A percentile compares a stretch with the other conserved stretches of the same genome.
Evolutionary conservation across 1,139 yeast species (phyloP).

Genomic region (Blastobotrys aristatus): DNA sequence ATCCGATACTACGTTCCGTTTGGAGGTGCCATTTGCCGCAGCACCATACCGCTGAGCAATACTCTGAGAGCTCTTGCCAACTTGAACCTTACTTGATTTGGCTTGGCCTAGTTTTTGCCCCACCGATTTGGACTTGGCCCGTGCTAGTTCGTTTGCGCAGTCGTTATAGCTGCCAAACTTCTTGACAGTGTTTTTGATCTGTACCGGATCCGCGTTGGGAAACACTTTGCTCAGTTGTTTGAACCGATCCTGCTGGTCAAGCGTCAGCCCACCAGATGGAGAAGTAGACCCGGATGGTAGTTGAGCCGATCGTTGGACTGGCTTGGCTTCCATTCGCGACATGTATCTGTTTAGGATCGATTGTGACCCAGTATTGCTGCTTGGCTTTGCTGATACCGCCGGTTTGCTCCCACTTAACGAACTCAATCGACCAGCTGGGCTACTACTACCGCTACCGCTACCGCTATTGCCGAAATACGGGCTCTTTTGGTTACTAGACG

Average conservation of each 20-base stretch:
- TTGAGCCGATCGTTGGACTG: conserved; percentile 8
- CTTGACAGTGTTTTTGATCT: conserved; percentile 4
- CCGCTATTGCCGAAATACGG: conserved; percentile 2
- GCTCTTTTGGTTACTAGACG: background rate
- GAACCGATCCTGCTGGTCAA: background rate
- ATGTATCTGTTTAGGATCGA: conserved; percentile 5
- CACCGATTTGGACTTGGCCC: background rate
- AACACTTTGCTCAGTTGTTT: background rate
- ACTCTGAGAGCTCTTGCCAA: conserved; percentile 2
- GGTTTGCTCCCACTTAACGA: background rate
- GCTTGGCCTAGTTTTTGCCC: background rate
- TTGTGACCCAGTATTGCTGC: background rate
- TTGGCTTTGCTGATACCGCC: background rate
- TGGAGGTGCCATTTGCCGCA: background rate
- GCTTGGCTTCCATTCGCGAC: conserved; percentile 6
- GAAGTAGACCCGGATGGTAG: background rate
- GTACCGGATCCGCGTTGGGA: conserved; percentile 2
- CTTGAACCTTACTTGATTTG: conserved; percentile 2
- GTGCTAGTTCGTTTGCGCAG: conserved; percentile 6
- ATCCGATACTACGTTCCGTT: background rate
- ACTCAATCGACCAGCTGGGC: no score
- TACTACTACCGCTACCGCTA: background rate
- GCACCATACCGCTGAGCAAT: conserved; percentile 11
- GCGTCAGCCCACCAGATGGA: background rate
- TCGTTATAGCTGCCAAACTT: background rate